Percentiles rank a stretch among this genome's conserved stretches.
These are phyloP conservation scores for Solanum bulbocastanum DNA, from an alignment of 257 asterid genomes.

Conservation along the genomic window DNA sequence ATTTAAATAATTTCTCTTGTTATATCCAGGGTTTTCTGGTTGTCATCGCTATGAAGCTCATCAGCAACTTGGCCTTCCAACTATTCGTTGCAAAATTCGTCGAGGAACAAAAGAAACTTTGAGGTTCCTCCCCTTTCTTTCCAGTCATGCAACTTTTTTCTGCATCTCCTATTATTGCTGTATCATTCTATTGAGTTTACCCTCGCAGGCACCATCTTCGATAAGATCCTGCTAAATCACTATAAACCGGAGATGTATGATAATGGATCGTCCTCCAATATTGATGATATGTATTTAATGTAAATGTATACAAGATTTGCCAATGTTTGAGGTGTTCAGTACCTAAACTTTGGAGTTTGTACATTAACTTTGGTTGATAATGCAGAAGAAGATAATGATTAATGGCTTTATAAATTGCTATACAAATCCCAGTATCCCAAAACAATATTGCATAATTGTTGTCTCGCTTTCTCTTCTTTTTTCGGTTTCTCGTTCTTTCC, in stretches of 20 bases:
- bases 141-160: not conserved
- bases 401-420: not conserved
- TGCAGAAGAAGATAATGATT: not conserved
- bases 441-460: not conserved
- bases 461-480: not conserved
- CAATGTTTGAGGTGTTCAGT: not conserved
- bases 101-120: constrained; percentile 93
- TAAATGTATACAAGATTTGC: not conserved
- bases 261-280: not conserved
- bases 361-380: not conserved
- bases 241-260: not conserved
- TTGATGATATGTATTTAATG: not conserved
- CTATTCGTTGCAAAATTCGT: constrained; percentile 85
- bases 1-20: not conserved
- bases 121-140: constrained; percentile 27
- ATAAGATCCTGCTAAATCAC: not conserved
- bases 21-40: constrained; percentile 71
- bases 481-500: not conserved
- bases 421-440: not conserved
- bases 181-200: not conserved
- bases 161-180: not conserved
- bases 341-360: not conserved
- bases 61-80: constrained; percentile 76
- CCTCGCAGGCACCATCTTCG: constrained; percentile 64
- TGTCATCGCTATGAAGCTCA: constrained; percentile 97